These are phyloP conservation scores for Fragilariopsis cylindrus DNA, from an alignment of 108 stramenopile species.

Conservation along the genomic window DNA sequence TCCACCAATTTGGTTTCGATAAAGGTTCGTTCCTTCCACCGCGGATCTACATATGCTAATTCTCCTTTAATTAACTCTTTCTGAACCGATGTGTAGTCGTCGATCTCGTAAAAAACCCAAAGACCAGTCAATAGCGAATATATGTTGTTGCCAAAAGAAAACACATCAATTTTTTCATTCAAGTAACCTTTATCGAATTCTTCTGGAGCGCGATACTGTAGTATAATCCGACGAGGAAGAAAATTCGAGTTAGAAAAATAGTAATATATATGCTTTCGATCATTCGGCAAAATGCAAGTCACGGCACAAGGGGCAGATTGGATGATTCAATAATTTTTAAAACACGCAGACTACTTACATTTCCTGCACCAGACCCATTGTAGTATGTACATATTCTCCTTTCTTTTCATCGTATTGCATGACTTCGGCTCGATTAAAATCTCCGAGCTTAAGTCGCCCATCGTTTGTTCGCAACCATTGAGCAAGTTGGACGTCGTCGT, in stretches of 20 bases:
- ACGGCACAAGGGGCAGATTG: not conserved
- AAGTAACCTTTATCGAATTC: constrained; percentile 51
- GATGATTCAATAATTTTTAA: constrained; percentile 21
- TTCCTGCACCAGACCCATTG: constrained; percentile 64
- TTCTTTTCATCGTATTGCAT: constrained; percentile 55
- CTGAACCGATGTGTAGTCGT: constrained; percentile 57
- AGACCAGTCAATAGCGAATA: constrained; percentile 66
- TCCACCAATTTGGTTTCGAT: constrained; percentile 66
- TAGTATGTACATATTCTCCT: constrained; percentile 66
- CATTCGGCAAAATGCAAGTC: not conserved
- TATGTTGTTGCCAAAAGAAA: constrained; percentile 72
- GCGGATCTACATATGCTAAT: constrained; percentile 54
- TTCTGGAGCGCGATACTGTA: constrained; percentile 62
- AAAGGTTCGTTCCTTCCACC: constrained; percentile 66
- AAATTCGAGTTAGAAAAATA: not conserved
- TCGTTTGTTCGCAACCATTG: constrained; percentile 72
- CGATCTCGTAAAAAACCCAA: constrained; percentile 67
- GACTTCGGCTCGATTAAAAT: constrained; percentile 79
- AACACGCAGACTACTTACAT: constrained; percentile 18
- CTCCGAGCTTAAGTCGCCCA: constrained; percentile 67
- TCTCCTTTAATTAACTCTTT: constrained; percentile 53
- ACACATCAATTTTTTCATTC: constrained; percentile 77
- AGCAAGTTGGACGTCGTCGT: constrained; percentile 79
- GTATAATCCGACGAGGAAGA: not conserved
- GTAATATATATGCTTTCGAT: constrained; percentile 33